Percentiles rank a stretch among this genome's conserved stretches.
phyloP scores from a whole-genome alignment of 2,329 filamentous ascomycete species.

The Ophiobolus disseminans region DNA sequence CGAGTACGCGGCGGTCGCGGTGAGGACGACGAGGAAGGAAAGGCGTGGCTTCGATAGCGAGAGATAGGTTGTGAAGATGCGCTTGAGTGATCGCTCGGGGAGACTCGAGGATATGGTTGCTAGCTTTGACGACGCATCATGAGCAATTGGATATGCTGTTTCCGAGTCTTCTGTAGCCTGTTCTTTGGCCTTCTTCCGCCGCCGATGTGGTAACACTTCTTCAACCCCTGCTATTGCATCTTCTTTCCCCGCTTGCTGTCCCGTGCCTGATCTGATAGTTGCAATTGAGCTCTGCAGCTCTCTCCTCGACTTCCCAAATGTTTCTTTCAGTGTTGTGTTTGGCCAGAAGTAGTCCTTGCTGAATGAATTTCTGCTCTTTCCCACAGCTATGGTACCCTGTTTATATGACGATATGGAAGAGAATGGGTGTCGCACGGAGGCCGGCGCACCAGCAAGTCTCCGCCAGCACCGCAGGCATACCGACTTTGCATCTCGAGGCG shows the following conservation, averaged over 20 bases:
- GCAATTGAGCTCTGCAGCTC: slow-evolving; percentile 43
- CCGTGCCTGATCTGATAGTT: slow-evolving; percentile 13
- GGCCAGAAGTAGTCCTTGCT: slow-evolving; percentile 50
- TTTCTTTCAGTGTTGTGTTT: slow-evolving; percentile 44
- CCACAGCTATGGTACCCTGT: slow-evolving; percentile 38
- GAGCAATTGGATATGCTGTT: slow-evolving; percentile 52
- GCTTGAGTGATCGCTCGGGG: slow-evolving; percentile 64
- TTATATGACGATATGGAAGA: slow-evolving; percentile 34
- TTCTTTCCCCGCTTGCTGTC: slow-evolving; percentile 13
- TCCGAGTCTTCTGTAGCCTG: slow-evolving; percentile 26
- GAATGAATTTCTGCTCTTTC: slow-evolving; percentile 41
- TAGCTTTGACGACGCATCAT: slow-evolving; percentile 67
- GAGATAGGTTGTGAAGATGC: slow-evolving; percentile 79
- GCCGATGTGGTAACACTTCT: slow-evolving; percentile 45
- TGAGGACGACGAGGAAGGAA: slow-evolving; percentile 87
- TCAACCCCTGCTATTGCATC: slow-evolving; percentile 19
- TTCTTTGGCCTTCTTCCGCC: slow-evolving; percentile 40
- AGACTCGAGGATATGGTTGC: slow-evolving; percentile 64
- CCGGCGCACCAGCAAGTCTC: slow-evolving; percentile 30
- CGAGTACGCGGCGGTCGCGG: slow-evolving; percentile 88
- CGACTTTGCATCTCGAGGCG: slow-evolving; percentile 34
- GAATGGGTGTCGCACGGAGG: slow-evolving; percentile 34
- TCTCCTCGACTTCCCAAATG: slow-evolving; percentile 36
- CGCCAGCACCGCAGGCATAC: slow-evolving; percentile 47
- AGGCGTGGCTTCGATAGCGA: slow-evolving; percentile 95